Base-by-base conservation (phyloP, 345 rosid species). In the Salix viminalis region DNA sequence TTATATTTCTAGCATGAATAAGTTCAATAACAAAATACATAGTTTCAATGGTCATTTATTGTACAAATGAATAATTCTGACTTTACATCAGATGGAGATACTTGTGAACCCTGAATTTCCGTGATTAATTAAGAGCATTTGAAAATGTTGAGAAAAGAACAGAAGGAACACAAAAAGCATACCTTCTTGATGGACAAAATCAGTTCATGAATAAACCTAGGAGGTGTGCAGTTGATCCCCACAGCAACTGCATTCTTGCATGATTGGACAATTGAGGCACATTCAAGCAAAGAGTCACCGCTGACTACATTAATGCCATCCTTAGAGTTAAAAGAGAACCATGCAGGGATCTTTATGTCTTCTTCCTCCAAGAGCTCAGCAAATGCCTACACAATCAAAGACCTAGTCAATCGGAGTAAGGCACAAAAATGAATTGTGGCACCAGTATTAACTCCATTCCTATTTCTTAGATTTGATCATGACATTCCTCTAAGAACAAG, bases 181-280 rank as follows among this genome's bases (percentile, higher is more conserved):
- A 90, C 94, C 94, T 87, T 88, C 76, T 83, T 83, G 10, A 86
- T 82, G 19, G 88, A 85, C 71, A 69, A 42, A 67, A 92, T 88
- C 70, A 89, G 84, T 8, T 77, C 91, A 74, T 87, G 86, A n/a
- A 89, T 92, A 81, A 86, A 90, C 78, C 94, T 87, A 79, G 97
- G 94, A 69, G 94, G 94, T 2, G 97, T 89, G 86, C 97, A 92
- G 83, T 92, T 92, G 81, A 92, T 90, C 77, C 97, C 97, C 41
- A 92, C 90, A 15, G 94, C 89, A 77, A 88, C 88, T 32, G 90
- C 94, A 80, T 79, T 84, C 75, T 84, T 85, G 85, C 91, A 90
- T 37, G 86, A 73, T 73, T 92, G 91, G 48, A 91, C 91, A 70
- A 92, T 82, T 76, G 88, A 75, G 37, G 80, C 82, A 81, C 97